A percentile compares a stretch with the other conserved stretches of the same genome.
phyloP scores from a whole-genome alignment of 192 early-diverging fungal genomes.

The Backusella luteola region DNA sequence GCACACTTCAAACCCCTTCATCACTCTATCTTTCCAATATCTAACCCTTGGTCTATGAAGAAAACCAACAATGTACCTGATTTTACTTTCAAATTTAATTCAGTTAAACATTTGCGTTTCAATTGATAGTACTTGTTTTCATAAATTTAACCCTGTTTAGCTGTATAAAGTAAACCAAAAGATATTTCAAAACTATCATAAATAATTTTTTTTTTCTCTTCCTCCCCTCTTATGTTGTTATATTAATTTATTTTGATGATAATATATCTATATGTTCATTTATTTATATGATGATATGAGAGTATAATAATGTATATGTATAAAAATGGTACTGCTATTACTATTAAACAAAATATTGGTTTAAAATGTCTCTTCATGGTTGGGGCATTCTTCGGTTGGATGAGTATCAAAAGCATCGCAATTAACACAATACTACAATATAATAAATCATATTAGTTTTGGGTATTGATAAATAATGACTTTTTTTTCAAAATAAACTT shows the following conservation, averaged over 20 bases:
- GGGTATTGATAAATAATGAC: background rate
- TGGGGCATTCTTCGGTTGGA: slow-evolving; percentile 70
- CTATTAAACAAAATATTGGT: background rate
- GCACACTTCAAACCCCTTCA: too few species aligned
- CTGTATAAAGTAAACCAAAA: too few species aligned
- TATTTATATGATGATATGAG: background rate
- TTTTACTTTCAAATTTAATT: too few species aligned
- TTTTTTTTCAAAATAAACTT: background rate
- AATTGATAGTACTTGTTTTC: too few species aligned
- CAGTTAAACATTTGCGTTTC: too few species aligned
- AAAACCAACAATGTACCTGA: too few species aligned
- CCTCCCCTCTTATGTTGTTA: background rate
- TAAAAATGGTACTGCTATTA: background rate
- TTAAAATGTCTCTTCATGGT: slow-evolving; percentile 70
- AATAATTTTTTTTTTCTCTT: too few species aligned
- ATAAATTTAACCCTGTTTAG: too few species aligned
- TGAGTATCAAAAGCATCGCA: slow-evolving; percentile 69
- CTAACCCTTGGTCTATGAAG: too few species aligned
- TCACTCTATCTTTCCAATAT: too few species aligned
- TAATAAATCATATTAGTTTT: background rate
- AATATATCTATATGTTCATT: background rate
- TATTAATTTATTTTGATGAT: background rate
- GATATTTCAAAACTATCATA: too few species aligned
- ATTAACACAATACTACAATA: slow-evolving; percentile 67
- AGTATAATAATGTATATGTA: background rate